Evolutionary conservation across 192 early-diverging fungal species (phyloP), one percentile per base, ranked within the genome.

Genomic region (Haplosporangium gracile): DNA sequence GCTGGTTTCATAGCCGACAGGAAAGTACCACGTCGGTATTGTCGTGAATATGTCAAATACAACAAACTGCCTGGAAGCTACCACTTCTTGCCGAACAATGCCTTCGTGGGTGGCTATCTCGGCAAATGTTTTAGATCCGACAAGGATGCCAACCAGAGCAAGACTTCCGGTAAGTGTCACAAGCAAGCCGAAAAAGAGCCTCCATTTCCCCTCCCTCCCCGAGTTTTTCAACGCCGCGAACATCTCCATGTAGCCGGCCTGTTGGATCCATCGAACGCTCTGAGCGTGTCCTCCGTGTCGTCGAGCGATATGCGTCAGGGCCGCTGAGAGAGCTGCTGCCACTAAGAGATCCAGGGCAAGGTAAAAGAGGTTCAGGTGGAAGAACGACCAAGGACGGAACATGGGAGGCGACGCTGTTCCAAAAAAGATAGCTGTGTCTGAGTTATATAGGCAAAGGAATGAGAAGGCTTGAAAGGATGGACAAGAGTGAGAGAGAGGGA

Each of bases 201-300:
- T 9, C 29, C 36, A 32, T 26, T 72, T 72, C 6, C 9, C 7
- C 20, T 16, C 32, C 13, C 18, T 68, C 26, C 75, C 40, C 9
- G 4, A 26, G 24, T n/a, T 38, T 43, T 53, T 29, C 34, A 68
- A 40, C 9, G 22, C 38, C 11, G 6, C 11, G 45, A 47, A 7
- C 45, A 47, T 47, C 45, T 47, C 45, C 45, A 47, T 47, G 11
- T 11, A 47, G 9, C 75, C 75, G 32, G 60, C 75, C n/a, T 76
- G 75, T 5, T 76, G 36, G 2, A 68, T 68, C 75, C 75, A 76
- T 76, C 75, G 60, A 47, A 76, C 63, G 16, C 60, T 68, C 20
- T 76, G 75, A 4, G 60, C 11, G 26, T 68, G 24, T 8, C 42
- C 40, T 68, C 26, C n/a, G 42, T 32, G 7, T 42, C 26, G 8